A percentile compares a stretch with the other conserved stretches of the same genome.
Evolutionary conservation across 1,284 basidiomycete genomes (phyloP).

Genomic region (Chiua sp.): DNA sequence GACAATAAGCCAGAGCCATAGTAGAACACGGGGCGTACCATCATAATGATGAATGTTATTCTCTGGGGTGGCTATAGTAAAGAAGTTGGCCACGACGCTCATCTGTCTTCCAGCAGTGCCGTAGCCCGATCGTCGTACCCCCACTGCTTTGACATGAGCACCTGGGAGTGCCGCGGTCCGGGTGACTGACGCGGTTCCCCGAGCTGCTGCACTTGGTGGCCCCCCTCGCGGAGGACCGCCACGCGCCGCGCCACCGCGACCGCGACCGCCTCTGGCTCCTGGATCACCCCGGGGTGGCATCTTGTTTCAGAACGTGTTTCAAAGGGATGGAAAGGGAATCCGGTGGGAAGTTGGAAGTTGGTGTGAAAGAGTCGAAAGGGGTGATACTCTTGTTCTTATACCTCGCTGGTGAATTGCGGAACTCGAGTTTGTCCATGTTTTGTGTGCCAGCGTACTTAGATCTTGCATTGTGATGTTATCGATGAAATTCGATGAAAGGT

Average conservation of each 20-base stretch:
- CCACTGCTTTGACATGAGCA: conserved; percentile 59
- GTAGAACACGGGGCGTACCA: conserved; percentile 50
- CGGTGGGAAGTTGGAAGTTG: conserved; percentile 23
- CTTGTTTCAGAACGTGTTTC: conserved; percentile 1
- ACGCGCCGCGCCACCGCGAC: conserved; percentile 28
- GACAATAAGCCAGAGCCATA: conserved; percentile 9
- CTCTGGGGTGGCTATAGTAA: conserved; percentile 61
- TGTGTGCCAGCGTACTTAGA: not conserved
- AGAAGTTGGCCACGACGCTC: conserved; percentile 70
- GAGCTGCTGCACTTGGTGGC: conserved; percentile 37
- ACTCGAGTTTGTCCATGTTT: conserved; percentile 37
- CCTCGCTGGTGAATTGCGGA: not conserved
- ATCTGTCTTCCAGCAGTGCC: conserved; percentile 59
- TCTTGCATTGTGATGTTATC: conserved; percentile 22
- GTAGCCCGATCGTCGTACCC: conserved; percentile 67
- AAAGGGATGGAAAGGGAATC: not conserved
- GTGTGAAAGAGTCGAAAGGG: conserved; percentile 18
- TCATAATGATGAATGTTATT: conserved; percentile 76
- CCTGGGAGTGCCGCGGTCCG: conserved; percentile 38
- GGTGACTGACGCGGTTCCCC: conserved; percentile 37
- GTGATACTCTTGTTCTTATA: conserved; percentile 27
- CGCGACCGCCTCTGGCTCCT: conserved; percentile 26
- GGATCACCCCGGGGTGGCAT: conserved; percentile 36
- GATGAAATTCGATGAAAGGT: conserved; percentile 25
- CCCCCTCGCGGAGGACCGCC: conserved; percentile 35